phyloP scores from a whole-genome alignment of 768 basidiomycete species.

The Macrolepiota albuminosa region DNA sequence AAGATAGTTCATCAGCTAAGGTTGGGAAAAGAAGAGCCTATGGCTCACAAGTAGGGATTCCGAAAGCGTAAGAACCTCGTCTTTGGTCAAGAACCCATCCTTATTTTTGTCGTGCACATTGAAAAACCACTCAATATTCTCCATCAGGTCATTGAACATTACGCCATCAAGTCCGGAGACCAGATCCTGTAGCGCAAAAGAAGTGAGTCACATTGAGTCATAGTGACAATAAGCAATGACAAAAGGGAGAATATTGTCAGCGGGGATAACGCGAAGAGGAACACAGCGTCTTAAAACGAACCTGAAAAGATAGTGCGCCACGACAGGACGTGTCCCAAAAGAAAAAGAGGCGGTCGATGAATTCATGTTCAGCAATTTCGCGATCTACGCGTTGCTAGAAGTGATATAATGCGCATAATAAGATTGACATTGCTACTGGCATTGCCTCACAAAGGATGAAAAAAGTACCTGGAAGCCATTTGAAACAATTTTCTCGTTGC shows the following conservation, averaged over 20 bases:
- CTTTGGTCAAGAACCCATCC: slow-evolving; percentile 92
- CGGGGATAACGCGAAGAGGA: neutral
- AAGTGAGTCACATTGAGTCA: neutral
- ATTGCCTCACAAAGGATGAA: slow-evolving; percentile 2
- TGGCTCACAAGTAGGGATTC: slow-evolving; percentile 82
- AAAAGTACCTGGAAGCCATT: slow-evolving; percentile 83
- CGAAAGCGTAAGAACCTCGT: slow-evolving; percentile 92
- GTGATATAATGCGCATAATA: neutral
- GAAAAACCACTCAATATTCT: slow-evolving; percentile 99
- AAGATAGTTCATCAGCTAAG: slow-evolving; percentile 1
- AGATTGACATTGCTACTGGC: neutral
- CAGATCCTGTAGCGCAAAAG: slow-evolving; percentile 56
- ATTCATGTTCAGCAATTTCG: slow-evolving; percentile 91
- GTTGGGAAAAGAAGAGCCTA: neutral
- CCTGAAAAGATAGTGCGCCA: slow-evolving; percentile 89
- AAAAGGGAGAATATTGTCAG: neutral
- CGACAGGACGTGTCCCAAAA: slow-evolving; percentile 85
- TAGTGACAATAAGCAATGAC: neutral
- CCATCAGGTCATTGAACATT: slow-evolving; percentile 97
- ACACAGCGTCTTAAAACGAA: slow-evolving; percentile 16
- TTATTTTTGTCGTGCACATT: slow-evolving; percentile 93
- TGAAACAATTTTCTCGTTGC: slow-evolving; percentile 86
- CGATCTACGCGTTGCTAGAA: slow-evolving; percentile 80
- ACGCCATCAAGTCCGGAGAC: slow-evolving; percentile 86
- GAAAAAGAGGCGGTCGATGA: slow-evolving; percentile 90